Percentiles rank a stretch among this genome's conserved stretches.
These are phyloP conservation scores for Sordaria brevicollis DNA, from an alignment of 495 filamentous ascomycete genomes.

Conservation along the genomic window DNA sequence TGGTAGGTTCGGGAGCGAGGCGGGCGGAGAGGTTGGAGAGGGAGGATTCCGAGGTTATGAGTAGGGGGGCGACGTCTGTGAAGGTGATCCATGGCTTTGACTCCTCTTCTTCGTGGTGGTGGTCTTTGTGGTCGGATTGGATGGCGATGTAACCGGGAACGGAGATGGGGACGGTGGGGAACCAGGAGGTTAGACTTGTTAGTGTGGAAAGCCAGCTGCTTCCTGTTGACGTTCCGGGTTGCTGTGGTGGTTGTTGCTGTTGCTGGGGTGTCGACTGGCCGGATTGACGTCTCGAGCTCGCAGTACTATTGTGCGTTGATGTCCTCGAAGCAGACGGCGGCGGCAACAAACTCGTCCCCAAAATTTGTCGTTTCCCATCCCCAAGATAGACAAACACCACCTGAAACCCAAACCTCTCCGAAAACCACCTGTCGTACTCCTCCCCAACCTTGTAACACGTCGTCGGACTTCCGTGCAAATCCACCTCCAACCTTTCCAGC, in stretches of 20 bases:
- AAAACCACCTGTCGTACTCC: conserved; percentile 65
- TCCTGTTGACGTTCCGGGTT: background rate
- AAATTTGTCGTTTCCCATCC: conserved; percentile 46
- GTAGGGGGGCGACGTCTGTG: conserved; percentile 66
- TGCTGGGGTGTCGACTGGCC: background rate
- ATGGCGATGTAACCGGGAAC: conserved; percentile 17
- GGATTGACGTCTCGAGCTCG: background rate
- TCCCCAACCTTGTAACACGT: conserved; percentile 57
- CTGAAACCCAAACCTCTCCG: conserved; percentile 53
- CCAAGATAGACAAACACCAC: conserved; percentile 64
- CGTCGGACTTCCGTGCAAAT: conserved; percentile 54
- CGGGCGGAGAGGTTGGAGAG: conserved; percentile 53
- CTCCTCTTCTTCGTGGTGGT: background rate
- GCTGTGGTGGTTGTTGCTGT: background rate
- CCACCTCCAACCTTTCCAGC: conserved; percentile 42
- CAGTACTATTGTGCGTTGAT: background rate
- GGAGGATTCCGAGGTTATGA: conserved; percentile 63
- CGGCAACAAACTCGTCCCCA: conserved; percentile 45
- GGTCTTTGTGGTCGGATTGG: background rate
- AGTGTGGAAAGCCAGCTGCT: conserved; percentile 38
- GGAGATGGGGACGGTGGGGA: background rate
- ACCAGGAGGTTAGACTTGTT: background rate
- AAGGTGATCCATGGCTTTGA: conserved; percentile 49
- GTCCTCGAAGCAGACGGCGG: conserved; percentile 1
- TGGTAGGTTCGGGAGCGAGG: conserved; percentile 36